Base-by-base conservation (phyloP, 1,284 basidiomycete species). In the Ustilago crameri region DNA sequence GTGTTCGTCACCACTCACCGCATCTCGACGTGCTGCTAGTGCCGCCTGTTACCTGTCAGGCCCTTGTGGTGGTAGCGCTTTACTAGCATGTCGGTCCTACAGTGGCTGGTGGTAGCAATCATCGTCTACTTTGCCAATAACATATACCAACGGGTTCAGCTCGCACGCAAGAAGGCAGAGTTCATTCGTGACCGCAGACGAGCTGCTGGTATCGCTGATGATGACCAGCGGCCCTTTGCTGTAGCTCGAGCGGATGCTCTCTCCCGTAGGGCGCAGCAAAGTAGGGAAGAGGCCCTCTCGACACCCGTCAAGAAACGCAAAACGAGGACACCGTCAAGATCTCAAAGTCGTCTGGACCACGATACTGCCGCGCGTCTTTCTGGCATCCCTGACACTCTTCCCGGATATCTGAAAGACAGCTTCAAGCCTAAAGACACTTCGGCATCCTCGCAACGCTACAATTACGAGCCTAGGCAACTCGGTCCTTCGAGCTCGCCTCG, bases 161-260 rank as follows among this genome's bases (percentile, higher is more conserved):
- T 47, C 27, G 49, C 68, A 10, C 68, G 68, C 68, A 65, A 61
- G 53, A 55, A 49, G 38, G 57, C 68, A 30, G 57, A 72, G n/a
- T 63, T 61, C 41, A 43, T 66, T 12, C 67, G 63, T 35, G 69
- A 67, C 9, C 61, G 69, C 42, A 54, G 75, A 42, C 53, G 75
- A 22, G 73, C 64, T 24, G 75, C 75, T 10, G 75, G 75, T 10
- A 77, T 77, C 32, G 73, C 72, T 7, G 75, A 77, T 42, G 58
- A 64, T 22, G 75, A 77, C 34, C 22, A 57, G 4, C 51, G 75
- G 17, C 75, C 75, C 0, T 77, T 77, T 32, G 68, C 64, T 0
- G 47, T 70, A 40, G 75, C 75, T 5, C 47, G 68, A 18, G 58
- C 64, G 0, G 73, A 65, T 52, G 69, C 74, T 9, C 57, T 75